A percentile compares a stretch with the other conserved stretches of the same genome.
Evolutionary conservation across 495 filamentous ascomycete genomes (phyloP).

Genomic region (Aspergillus nanangensis): DNA sequence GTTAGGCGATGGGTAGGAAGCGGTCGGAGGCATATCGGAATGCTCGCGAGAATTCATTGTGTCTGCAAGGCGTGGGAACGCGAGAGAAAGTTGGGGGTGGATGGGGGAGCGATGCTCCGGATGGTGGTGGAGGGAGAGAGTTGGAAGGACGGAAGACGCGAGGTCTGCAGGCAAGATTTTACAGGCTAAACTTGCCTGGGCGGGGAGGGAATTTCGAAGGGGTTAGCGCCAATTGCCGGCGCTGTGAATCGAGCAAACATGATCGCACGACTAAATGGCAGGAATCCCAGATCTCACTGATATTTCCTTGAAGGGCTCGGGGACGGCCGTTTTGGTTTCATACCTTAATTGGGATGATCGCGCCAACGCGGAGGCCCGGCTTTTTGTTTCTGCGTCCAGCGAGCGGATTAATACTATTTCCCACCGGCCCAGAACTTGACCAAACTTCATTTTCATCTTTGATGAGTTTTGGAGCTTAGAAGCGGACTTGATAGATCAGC

Average conservation of each 20-base stretch:
- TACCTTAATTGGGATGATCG: constrained; percentile 36
- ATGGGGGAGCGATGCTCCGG: constrained; percentile 26
- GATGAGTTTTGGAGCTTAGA: too few relatives aligned
- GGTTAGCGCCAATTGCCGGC: constrained; percentile 36
- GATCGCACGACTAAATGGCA: constrained; percentile 21
- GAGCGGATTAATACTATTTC: constrained; percentile 49
- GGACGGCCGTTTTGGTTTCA: constrained; percentile 25
- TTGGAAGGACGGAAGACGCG: constrained; percentile 28
- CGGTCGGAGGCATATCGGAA: constrained; percentile 43
- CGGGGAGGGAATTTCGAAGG: constrained; percentile 34
- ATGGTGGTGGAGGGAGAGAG: constrained; percentile 17
- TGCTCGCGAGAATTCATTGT: constrained; percentile 45
- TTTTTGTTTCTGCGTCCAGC: constrained; percentile 47
- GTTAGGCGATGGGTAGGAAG: constrained; percentile 47
- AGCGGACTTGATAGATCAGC: too few relatives aligned
- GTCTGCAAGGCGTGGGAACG: constrained; percentile 9
- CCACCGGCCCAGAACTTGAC: constrained; percentile 28
- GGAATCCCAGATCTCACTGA: constrained; percentile 8
- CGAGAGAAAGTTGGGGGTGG: constrained; percentile 16
- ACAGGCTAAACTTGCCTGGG: constrained; percentile 37
- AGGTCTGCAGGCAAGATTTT: constrained; percentile 35
- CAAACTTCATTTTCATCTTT: constrained; percentile 10
- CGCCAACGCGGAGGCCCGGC: constrained; percentile 37
- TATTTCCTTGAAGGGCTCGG: constrained; percentile 11
- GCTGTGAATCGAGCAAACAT: constrained; percentile 33